Percentiles rank a stretch among this genome's conserved stretches.
These are phyloP conservation scores for Rhizophora mangle DNA, from an alignment of 345 rosid species.

Conservation along the genomic window DNA sequence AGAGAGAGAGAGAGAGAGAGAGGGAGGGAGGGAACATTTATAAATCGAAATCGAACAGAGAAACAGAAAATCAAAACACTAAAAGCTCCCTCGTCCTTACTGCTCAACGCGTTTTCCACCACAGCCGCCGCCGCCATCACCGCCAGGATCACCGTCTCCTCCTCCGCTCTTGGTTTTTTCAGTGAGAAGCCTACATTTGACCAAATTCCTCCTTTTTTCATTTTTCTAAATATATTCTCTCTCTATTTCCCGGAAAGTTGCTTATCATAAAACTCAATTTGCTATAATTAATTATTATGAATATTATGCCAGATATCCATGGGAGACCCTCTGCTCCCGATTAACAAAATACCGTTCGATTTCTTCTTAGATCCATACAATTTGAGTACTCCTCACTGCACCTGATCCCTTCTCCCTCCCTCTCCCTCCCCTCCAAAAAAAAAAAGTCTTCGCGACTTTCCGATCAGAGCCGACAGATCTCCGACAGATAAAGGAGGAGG, in stretches of 20 bases:
- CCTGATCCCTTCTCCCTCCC: not conserved
- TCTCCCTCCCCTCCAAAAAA: too few relatives aligned
- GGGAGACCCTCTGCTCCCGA: slow-evolving; percentile 1
- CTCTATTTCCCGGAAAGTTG: not conserved
- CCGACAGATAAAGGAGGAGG: too few relatives aligned
- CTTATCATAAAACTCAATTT: not conserved
- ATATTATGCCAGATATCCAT: slow-evolving; percentile 25
- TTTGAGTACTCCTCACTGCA: not conserved
- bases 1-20: not conserved
- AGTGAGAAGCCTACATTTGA: too few relatives aligned
- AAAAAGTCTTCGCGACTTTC: not conserved
- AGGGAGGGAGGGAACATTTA: not conserved
- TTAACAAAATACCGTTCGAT: not conserved
- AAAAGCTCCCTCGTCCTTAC: not conserved
- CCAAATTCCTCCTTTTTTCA: not conserved
- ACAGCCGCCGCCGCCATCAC: not conserved
- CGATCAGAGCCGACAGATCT: not conserved
- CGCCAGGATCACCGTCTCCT: not conserved
- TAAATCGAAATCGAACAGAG: not conserved
- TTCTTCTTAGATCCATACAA: slow-evolving; percentile 4
- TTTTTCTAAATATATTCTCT: not conserved
- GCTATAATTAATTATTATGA: not conserved
- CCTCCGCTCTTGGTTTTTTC: not conserved
- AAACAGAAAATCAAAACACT: not conserved
- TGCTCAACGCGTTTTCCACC: not conserved